Percentiles rank a stretch among this genome's conserved stretches.
Conservation (phyloP, 2,329 filamentous ascomycete species). For the Coniochaeta prunicola region DNA sequence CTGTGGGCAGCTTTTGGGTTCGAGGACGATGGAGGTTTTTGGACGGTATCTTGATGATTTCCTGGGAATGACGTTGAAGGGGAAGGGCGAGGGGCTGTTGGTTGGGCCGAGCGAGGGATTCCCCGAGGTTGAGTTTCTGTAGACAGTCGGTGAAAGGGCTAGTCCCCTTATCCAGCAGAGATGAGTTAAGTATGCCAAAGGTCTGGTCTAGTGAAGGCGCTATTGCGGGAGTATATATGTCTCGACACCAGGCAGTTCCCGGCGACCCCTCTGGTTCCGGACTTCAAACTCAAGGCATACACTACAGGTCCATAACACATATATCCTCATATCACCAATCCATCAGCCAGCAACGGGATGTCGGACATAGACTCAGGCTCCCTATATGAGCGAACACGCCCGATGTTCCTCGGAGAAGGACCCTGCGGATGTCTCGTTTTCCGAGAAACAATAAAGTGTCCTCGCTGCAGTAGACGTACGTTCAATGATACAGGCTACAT, state of each 20-base stretch:
- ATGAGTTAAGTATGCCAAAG: background rate
- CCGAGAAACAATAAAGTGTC: background rate
- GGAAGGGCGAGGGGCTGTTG: conserved; percentile 10
- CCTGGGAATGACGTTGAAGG: conserved; percentile 18
- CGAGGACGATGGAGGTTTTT: conserved; percentile 18
- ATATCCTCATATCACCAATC: background rate
- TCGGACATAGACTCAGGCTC: background rate
- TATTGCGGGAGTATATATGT: background rate
- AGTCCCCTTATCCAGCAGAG: background rate
- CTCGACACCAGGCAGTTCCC: background rate
- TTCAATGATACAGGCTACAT: background rate
- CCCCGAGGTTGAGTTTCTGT: conserved; percentile 5
- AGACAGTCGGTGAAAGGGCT: background rate
- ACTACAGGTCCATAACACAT: background rate
- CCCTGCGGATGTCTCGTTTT: background rate
- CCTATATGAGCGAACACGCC: background rate
- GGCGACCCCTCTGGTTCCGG: background rate
- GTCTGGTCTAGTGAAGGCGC: background rate
- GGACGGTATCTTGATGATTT: conserved; percentile 20
- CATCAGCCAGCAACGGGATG: background rate
- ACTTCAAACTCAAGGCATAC: background rate
- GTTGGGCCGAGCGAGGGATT: conserved; percentile 6
- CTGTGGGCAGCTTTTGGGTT: conserved; percentile 17
- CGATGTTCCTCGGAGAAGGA: background rate
- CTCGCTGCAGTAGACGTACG: background rate